Conservation (phyloP, 306 rosid genomes). For the Begonia masoniana region DNA sequence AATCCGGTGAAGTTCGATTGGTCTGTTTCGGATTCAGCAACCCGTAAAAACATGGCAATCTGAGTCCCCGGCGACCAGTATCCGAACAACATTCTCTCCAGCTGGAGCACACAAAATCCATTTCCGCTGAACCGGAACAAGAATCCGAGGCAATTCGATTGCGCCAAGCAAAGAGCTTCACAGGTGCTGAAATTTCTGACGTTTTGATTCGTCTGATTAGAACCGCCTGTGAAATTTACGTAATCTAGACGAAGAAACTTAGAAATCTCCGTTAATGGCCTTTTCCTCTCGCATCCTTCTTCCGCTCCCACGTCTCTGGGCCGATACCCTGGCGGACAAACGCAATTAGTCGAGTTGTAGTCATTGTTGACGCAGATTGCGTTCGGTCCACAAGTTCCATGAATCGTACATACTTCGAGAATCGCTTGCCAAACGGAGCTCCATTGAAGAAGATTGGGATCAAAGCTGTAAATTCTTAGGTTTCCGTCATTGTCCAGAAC, state of each 20-base stretch:
- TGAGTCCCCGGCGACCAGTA: conserved; percentile 74
- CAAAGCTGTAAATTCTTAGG: conserved; percentile 46
- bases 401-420: conserved; percentile 31
- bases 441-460: conserved; percentile 27
- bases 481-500: conserved; percentile 64
- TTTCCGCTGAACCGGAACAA: conserved; percentile 50
- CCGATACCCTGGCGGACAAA: conserved; percentile 57
- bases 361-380: conserved; percentile 42
- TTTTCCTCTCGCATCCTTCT: conserved; percentile 37
- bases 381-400: conserved; percentile 45
- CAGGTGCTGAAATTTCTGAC: conserved; percentile 32
- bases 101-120: conserved; percentile 25
- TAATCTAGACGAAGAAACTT: conserved; percentile 51
- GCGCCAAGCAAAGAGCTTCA: conserved; percentile 21
- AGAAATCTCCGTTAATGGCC: conserved; percentile 8
- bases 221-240: conserved; percentile 38
- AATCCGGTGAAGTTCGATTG: conserved; percentile 45
- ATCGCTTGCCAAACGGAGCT: conserved; percentile 41
- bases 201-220: neutral
- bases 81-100: conserved; percentile 30
- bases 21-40: conserved; percentile 35
- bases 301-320: conserved; percentile 8
- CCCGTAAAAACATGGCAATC: conserved; percentile 35
- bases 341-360: conserved; percentile 18
- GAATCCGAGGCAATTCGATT: conserved; percentile 34